Base-by-base conservation (phyloP, 257 asterid genomes). In the Striga asiatica region DNA sequence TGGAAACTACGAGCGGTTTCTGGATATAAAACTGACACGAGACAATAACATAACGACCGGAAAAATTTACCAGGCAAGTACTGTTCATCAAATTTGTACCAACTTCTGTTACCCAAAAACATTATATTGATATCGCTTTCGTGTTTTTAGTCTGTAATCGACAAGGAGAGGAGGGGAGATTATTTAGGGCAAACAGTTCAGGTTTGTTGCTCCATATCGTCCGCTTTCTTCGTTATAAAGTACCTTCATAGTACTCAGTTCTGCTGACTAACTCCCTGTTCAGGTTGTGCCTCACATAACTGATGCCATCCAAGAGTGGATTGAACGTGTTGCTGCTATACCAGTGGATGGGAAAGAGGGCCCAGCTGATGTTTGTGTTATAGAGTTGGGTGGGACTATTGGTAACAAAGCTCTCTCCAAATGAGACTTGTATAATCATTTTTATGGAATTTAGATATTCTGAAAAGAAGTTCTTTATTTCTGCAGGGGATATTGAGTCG, bases 41-140 rank as follows among this genome's bases (percentile, higher is more conserved):
- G 95, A 89, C 57, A 83, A 89, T 65, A 89, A 89, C 56, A 79
- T 89, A 61, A 89, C 97, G 4, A 89, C 94, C 3, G 97, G 97
- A 52, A 89, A 89, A 73, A 76, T 89, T 68, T 89, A 77, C 81
- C 94, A 89, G 93, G 97, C 71, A 75, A 71, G 76, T 64, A 5
- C 57, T 39, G 5, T n/a, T n/a, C n/a, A n/a, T n/a, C n/a, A n/a
- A 35, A 51, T 31, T 35, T 59, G 14, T 16, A n/a, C n/a, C n/a
- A n/a, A n/a, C n/a, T n/a, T n/a, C n/a, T n/a, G n/a, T n/a, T n/a
- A n/a, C n/a, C 59, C 63, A 32, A 65, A 60, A 50, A 66, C 50
- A 31, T 66, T 66, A 46, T 53, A 28, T 35, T 61, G 60, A 57
- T 2, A 29, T 54, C 29, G 3, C 45, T 11, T 43, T 34, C 50